Conservation (phyloP, 202 grass and related monocot species). For the Schoenoplectus tabernaemontani region DNA sequence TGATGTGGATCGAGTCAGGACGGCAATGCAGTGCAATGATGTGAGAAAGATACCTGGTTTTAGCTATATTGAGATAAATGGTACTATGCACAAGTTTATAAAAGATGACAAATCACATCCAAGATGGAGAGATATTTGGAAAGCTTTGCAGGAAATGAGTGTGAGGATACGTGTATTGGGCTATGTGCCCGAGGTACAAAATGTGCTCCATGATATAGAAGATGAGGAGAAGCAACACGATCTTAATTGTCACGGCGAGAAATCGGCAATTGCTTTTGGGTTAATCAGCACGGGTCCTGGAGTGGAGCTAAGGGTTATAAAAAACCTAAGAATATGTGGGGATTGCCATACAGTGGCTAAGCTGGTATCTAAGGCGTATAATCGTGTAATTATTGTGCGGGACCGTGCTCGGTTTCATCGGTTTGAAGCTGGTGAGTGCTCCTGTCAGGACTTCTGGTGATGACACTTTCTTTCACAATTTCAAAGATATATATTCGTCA, state of each 20-base stretch:
- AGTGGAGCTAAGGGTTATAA: constrained; percentile 60
- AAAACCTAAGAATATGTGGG: constrained; percentile 79
- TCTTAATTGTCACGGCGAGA: constrained; percentile 66
- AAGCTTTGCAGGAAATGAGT: constrained; percentile 43
- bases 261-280: constrained; percentile 73
- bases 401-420: constrained; percentile 74
- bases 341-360: constrained; percentile 79
- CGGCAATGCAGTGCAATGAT: constrained; percentile 61
- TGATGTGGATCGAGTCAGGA: constrained; percentile 62
- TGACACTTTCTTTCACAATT: not conserved
- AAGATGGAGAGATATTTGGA: constrained; percentile 57
- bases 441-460: constrained; percentile 86
- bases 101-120: constrained; percentile 65
- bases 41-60: constrained; percentile 74
- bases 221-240: constrained; percentile 84
- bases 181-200: constrained; percentile 65
- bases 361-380: constrained; percentile 71
- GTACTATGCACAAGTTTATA: constrained; percentile 65
- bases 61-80: constrained; percentile 66
- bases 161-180: constrained; percentile 54
- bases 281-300: constrained; percentile 50
- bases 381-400: constrained; percentile 53
- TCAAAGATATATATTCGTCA: not conserved
- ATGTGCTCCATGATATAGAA: constrained; percentile 72
- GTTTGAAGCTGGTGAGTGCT: constrained; percentile 65